Percentiles rank a stretch among this genome's conserved stretches.
Evolutionary conservation across 2,329 filamentous ascomycete species (phyloP).

Genomic region (Pestalotiopsis sp.): DNA sequence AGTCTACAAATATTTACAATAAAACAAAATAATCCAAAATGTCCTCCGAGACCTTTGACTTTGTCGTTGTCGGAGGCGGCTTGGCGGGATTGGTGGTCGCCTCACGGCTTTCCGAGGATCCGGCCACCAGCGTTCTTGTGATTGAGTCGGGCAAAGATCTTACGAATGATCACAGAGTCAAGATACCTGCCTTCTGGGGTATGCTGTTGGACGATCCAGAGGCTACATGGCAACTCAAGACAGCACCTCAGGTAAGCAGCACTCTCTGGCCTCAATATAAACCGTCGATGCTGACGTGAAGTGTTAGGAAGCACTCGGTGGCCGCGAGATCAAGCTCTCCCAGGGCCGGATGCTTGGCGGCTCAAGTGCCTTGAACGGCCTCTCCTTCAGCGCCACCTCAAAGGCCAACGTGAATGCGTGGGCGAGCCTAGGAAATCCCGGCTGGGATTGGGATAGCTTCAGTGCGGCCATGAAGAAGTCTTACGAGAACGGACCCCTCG

Average conservation of each 20-base stretch:
- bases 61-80: constrained; percentile 53
- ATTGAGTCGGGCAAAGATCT: constrained; percentile 40
- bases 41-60: constrained; percentile 38
- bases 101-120: constrained; percentile 41
- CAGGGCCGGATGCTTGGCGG: constrained; percentile 35
- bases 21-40: neutral
- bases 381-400: constrained; percentile 28
- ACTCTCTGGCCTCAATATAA: neutral
- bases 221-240: constrained; percentile 43
- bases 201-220: constrained; percentile 33
- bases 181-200: constrained; percentile 36
- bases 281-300: neutral
- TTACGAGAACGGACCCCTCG: constrained; percentile 9
- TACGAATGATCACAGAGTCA: constrained; percentile 34
- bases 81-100: constrained; percentile 51
- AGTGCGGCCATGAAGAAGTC: constrained; percentile 14
- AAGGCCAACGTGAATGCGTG: constrained; percentile 29
- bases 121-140: constrained; percentile 37
- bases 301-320: constrained; percentile 6
- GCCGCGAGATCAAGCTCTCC: constrained; percentile 24
- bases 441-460: constrained; percentile 25
- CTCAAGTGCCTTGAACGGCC: constrained; percentile 30
- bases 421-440: constrained; percentile 28
- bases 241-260: constrained; percentile 33
- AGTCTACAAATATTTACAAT: neutral